A percentile compares a stretch with the other conserved stretches of the same genome.
Conservation (phyloP, 1,284 basidiomycete genomes). For the Agroathelia rolfsii region DNA sequence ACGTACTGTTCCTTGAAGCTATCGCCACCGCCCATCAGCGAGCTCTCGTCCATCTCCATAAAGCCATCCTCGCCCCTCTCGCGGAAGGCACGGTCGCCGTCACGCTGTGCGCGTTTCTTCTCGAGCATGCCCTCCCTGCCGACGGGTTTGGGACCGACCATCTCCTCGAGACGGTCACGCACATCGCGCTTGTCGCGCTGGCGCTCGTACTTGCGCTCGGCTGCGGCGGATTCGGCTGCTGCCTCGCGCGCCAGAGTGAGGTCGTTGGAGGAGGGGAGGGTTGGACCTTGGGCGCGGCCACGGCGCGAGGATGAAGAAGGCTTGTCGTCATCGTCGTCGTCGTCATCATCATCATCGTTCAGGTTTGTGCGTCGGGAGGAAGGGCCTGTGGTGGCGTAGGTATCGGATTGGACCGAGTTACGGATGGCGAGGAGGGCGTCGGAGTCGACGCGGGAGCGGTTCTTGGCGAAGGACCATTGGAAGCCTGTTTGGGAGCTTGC, state of each 20-base stretch:
- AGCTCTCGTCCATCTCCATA: constrained; percentile 53
- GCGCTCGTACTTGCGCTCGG: constrained; percentile 44
- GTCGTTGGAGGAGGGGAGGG: constrained; percentile 57
- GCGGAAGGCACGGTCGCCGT: constrained; percentile 52
- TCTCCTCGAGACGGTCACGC: constrained; percentile 60
- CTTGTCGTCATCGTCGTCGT: constrained; percentile 12
- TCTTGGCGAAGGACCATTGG: constrained; percentile 44
- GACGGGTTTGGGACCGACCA: constrained; percentile 62
- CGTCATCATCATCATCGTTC: constrained; percentile 2
- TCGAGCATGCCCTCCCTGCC: constrained; percentile 67
- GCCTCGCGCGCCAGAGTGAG: constrained; percentile 54
- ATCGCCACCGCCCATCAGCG: constrained; percentile 63
- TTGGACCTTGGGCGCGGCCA: constrained; percentile 49
- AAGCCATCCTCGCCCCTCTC: constrained; percentile 64
- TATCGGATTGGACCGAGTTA: constrained; percentile 50
- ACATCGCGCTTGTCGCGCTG: constrained; percentile 57
- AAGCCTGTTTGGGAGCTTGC: constrained; percentile 34
- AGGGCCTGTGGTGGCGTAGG: constrained; percentile 36
- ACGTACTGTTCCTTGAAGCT: constrained; percentile 63
- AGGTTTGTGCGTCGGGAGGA: constrained; percentile 4
- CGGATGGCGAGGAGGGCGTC: constrained; percentile 48
- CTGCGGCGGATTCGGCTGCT: constrained; percentile 33
- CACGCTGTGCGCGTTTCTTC: constrained; percentile 60
- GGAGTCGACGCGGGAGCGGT: constrained; percentile 35
- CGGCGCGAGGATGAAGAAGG: constrained; percentile 13